Evolutionary conservation across 2,329 filamentous ascomycete species (phyloP).

Genomic region (Xylariaceae sp.): DNA sequence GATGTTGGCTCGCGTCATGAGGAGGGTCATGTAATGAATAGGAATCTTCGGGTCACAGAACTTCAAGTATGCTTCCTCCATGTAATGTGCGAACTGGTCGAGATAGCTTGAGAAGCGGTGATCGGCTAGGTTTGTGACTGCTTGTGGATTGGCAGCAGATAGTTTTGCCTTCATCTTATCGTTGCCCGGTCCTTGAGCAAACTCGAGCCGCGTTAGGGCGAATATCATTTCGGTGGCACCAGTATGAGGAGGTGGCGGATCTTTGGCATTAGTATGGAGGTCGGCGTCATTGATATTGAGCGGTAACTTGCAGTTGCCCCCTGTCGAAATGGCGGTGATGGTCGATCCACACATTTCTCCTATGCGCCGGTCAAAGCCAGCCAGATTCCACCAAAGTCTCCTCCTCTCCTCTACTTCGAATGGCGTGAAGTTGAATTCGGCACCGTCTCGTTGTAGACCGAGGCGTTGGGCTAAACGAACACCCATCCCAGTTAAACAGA

Average conservation of each 20-base stretch:
- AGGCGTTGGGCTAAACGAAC: conserved; percentile 72
- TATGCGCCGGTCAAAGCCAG: conserved; percentile 72
- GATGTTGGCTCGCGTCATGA: conserved; percentile 62
- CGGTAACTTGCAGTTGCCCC: conserved; percentile 62
- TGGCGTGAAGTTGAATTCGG: conserved; percentile 55
- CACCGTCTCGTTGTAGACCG: conserved; percentile 70
- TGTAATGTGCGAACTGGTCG: conserved; percentile 60
- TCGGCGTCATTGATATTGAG: conserved; percentile 69
- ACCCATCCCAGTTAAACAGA: conserved; percentile 68
- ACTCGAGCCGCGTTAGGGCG: conserved; percentile 61
- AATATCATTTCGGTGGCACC: conserved; percentile 68
- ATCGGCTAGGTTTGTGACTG: conserved; percentile 56
- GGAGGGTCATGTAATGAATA: conserved; percentile 63
- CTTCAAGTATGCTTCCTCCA: conserved; percentile 62
- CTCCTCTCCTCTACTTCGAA: conserved; percentile 76
- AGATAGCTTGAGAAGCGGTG: conserved; percentile 58
- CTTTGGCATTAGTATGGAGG: conserved; percentile 63
- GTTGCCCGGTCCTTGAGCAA: conserved; percentile 61
- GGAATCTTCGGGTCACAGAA: conserved; percentile 65
- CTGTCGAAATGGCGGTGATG: conserved; percentile 61
- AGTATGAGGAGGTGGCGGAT: conserved; percentile 54
- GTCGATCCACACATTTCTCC: conserved; percentile 69
- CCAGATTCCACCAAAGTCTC: conserved; percentile 75
- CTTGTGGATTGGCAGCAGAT: conserved; percentile 47
- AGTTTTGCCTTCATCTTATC: conserved; percentile 49